phyloP scores from a whole-genome alignment of 257 asterid species.

The Anisodus acutangulus region DNA sequence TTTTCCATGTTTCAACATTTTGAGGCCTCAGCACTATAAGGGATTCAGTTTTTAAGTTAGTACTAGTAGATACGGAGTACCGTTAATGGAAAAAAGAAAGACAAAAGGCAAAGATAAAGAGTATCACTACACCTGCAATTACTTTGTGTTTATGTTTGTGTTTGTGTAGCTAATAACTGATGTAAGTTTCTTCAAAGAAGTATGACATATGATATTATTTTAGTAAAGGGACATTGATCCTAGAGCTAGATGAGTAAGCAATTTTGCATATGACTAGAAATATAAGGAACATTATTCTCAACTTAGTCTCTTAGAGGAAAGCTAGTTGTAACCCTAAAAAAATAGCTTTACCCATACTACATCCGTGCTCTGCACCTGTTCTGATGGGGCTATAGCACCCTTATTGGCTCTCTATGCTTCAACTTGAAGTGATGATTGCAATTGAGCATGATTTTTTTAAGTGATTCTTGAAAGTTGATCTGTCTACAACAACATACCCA shows the following conservation, averaged over 20 bases:
- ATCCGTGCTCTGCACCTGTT: background rate
- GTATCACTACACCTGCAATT: background rate
- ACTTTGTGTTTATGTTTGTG: background rate
- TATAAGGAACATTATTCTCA: background rate
- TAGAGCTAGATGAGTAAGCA: background rate
- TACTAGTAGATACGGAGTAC: background rate
- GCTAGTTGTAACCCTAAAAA: slow-evolving; percentile 2
- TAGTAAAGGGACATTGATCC: background rate
- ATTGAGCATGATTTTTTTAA: no score
- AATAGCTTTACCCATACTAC: background rate
- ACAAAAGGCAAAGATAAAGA: background rate
- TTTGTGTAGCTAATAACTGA: background rate
- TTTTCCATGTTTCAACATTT: background rate
- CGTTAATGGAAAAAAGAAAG: background rate
- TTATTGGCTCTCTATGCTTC: background rate
- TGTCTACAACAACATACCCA: no score
- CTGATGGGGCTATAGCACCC: background rate
- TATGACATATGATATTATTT: background rate
- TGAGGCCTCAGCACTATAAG: background rate
- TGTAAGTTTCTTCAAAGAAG: background rate
- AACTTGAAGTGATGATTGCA: no score
- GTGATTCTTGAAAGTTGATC: no score
- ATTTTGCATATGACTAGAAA: background rate
- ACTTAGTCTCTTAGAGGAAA: background rate
- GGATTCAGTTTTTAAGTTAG: background rate